A percentile compares a stretch with the other conserved stretches of the same genome.
phyloP scores from a whole-genome alignment of 257 asterid species.

The Ilex asprella region DNA sequence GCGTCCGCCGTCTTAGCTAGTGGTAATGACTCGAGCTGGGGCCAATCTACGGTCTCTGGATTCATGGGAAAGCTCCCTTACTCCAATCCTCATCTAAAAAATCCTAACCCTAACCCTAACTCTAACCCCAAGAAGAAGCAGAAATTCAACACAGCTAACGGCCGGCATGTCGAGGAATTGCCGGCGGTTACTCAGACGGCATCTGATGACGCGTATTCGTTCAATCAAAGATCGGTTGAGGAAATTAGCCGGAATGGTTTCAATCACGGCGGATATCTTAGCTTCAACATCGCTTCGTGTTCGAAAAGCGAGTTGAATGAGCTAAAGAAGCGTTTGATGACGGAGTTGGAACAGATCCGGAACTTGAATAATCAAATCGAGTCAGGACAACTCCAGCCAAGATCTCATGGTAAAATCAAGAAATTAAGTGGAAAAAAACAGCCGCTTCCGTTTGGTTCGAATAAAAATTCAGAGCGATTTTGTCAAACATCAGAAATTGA shows the following conservation, averaged over 20 bases:
- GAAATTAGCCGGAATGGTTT: slow-evolving; percentile 41
- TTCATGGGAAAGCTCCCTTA: slow-evolving; percentile 75
- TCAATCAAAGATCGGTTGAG: slow-evolving; percentile 46
- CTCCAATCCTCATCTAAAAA: slow-evolving; percentile 52
- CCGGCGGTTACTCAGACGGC: slow-evolving; percentile 73
- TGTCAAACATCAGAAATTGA: slow-evolving; percentile 21
- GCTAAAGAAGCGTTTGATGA: slow-evolving; percentile 49
- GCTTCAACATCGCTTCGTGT: slow-evolving; percentile 45
- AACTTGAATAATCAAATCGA: slow-evolving; percentile 63
- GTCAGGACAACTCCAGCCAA: slow-evolving; percentile 50
- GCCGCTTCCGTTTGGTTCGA: slow-evolving; percentile 40
- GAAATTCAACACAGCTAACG: slow-evolving; percentile 54
- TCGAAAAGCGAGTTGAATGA: slow-evolving; percentile 48
- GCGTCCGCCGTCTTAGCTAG: slow-evolving; percentile 86
- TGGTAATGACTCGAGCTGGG: slow-evolving; percentile 88
- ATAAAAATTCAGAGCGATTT: slow-evolving; percentile 27
- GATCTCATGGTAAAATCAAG: slow-evolving; percentile 48
- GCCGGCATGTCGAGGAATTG: slow-evolving; percentile 34
- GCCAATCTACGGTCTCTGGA: slow-evolving; percentile 38
- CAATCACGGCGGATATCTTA: slow-evolving; percentile 52
- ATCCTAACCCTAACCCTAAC: slow-evolving; percentile 76
- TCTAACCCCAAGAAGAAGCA: slow-evolving; percentile 49
- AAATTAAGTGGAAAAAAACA: slow-evolving; percentile 43
- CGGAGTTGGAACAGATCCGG: slow-evolving; percentile 79
- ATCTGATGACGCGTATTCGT: slow-evolving; percentile 91